A percentile compares a stretch with the other conserved stretches of the same genome.
Evolutionary conservation across 495 filamentous ascomycete genomes (phyloP).

Genomic region (Xylaria curta): DNA sequence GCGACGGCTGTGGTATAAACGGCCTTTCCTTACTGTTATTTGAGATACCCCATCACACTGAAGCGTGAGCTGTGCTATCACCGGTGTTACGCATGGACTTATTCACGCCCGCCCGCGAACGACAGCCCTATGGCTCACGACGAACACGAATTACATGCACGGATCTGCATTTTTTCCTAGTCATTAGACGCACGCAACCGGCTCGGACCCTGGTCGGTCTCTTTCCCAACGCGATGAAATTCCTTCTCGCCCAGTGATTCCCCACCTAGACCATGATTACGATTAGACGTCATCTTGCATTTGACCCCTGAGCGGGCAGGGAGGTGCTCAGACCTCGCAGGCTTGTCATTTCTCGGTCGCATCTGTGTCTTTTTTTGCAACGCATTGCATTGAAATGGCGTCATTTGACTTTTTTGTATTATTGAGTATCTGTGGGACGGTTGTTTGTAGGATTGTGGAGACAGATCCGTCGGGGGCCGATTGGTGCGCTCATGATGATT

Average conservation of each 20-base stretch:
- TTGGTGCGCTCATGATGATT: background rate
- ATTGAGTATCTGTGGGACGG: background rate
- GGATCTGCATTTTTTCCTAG: slow-evolving; percentile 8
- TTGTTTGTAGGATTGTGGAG: background rate
- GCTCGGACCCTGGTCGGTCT: background rate
- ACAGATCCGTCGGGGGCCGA: background rate
- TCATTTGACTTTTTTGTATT: slow-evolving; percentile 15
- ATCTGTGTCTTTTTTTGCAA: background rate
- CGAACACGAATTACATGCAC: slow-evolving; percentile 8
- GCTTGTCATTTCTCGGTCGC: background rate
- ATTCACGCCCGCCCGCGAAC: background rate
- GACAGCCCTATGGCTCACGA: background rate
- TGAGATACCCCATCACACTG: slow-evolving; percentile 19
- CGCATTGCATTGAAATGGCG: slow-evolving; percentile 23
- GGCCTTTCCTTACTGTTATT: background rate
- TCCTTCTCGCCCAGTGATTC: background rate
- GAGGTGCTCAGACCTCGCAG: background rate
- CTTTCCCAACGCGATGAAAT: background rate
- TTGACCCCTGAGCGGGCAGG: background rate
- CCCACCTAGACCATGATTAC: slow-evolving; percentile 21
- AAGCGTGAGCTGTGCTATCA: background rate
- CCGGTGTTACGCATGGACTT: background rate
- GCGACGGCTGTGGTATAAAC: background rate
- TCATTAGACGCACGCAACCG: slow-evolving; percentile 11
- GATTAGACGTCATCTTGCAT: slow-evolving; percentile 27